Base-by-base conservation (phyloP, 2,329 filamentous ascomycete genomes). In the Trichoderma sp. region DNA sequence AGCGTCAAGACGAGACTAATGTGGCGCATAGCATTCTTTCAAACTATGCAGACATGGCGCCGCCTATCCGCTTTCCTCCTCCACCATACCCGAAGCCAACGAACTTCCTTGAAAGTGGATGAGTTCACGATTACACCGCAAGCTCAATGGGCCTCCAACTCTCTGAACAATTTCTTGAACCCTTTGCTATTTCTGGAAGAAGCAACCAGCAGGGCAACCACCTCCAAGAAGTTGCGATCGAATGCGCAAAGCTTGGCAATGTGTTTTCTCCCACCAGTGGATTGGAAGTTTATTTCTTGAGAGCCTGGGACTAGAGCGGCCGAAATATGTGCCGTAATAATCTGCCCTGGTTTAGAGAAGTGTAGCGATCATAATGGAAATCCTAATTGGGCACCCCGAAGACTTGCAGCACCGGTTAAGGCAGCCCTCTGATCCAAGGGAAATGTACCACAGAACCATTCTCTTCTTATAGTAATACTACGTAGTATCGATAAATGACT, bases 11-110 rank as follows among this genome's bases (percentile, higher is more conserved):
- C 6, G n/a, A 31, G 3, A n/a, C 57, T 60, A 43, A 60, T 43
- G 21, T 3, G 4, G 5, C 47, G 10, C 8, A 52, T n/a, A 67
- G 64, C 64, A 37, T 43, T 67, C 40, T 65, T 75, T 8, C 66
- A 78, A n/a, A 82, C 81, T 2, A 72, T 82, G 5, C 79, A 77
- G 19, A 76, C 77, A 71, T 84, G 83, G 83, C 80, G 81, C 37
- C 77, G 74, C n/a, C 74, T 83, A 14, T 80, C 82, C 5, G 78
- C 79, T 14, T 82, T 82, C 68, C 75, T 84, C 11, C 78, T 84
- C 16, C 80, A 83, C 67, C 77, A 81, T 0, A 72, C 68, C 27
- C 80, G 79, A 35, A 78, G 74, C 68, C 76, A 80, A 60, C 76
- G 81, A 6, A 79, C 77, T 1, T 71, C 80, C 1, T 74, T 84